Conservation (phyloP, 805 yeast genomes). For the Sugiyamaella mastotermitis region DNA sequence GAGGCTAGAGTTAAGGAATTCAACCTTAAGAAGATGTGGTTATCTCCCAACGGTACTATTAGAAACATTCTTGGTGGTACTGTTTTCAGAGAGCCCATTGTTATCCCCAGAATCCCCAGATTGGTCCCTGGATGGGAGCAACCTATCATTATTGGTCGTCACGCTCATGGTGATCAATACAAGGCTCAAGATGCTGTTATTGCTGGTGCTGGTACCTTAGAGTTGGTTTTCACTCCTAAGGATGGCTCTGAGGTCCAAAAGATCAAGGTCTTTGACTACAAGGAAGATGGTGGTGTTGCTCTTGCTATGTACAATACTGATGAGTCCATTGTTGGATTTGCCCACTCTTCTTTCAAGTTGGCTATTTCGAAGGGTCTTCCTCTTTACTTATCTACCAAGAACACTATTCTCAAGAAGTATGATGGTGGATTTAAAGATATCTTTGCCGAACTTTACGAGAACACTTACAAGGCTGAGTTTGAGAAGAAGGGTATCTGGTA, state of each 20-base stretch:
- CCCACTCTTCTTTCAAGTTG: conserved; percentile 84
- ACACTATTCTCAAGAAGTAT: conserved; percentile 88
- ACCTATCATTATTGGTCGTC: conserved; percentile 96
- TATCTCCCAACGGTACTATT: conserved; percentile 94
- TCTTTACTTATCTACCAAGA: conserved; percentile 83
- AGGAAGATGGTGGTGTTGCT: conserved; percentile 71
- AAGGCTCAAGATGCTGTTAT: conserved; percentile 83
- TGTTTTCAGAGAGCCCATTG: conserved; percentile 94
- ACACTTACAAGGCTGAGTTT: conserved; percentile 61
- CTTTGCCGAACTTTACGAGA: conserved; percentile 73
- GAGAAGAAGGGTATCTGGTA: conserved; percentile 85
- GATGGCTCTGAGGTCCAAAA: conserved; percentile 51
- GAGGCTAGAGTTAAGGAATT: conserved; percentile 93
- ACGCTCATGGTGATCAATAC: conserved; percentile 96
- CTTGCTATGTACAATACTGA: conserved; percentile 95
- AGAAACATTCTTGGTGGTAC: conserved; percentile 95
- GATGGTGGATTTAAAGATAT: conserved; percentile 96
- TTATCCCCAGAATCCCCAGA: conserved; percentile 82
- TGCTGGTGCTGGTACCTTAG: conserved; percentile 73
- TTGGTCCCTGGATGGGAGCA: conserved; percentile 88
- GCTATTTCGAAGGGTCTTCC: conserved; percentile 76
- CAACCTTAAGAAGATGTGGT: conserved; percentile 91
- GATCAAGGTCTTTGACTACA: conserved; percentile 61
- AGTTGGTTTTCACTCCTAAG: conserved; percentile 67
- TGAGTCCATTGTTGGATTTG: conserved; percentile 84